Conservation (phyloP, 192 early-diverging fungal genomes). For the Umbelopsis sp. region DNA sequence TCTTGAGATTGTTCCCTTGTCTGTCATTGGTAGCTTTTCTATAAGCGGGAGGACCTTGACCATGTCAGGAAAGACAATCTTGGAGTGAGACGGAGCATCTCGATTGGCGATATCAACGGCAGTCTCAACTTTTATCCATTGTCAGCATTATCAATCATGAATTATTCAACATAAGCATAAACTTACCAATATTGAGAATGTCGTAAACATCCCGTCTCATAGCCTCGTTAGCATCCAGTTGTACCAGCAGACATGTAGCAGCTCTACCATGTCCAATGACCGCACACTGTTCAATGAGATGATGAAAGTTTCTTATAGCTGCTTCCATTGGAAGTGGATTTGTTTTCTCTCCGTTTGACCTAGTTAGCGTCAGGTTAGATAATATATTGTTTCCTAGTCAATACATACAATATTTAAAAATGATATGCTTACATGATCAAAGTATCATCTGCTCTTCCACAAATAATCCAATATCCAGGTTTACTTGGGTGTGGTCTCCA, state of each 20-base stretch:
- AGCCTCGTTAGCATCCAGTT: conserved; percentile 1
- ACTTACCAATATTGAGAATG: background rate
- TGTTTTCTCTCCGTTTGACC: conserved; percentile 41
- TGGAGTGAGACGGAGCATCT: conserved; percentile 22
- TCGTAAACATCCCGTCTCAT: background rate
- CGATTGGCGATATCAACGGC: conserved; percentile 30
- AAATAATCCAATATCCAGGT: conserved; percentile 22
- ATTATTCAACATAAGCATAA: too few species aligned
- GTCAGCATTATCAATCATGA: background rate
- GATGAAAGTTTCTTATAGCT: background rate
- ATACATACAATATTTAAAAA: background rate
- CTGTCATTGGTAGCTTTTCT: conserved; percentile 20
- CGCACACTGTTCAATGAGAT: conserved; percentile 21
- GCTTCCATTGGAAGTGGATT: conserved; percentile 34
- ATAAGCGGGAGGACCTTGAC: conserved; percentile 28
- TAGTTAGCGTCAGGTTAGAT: background rate
- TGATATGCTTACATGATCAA: conserved; percentile 16
- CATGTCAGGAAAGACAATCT: conserved; percentile 24
- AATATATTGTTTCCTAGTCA: background rate
- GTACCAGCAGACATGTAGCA: conserved; percentile 8
- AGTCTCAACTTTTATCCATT: background rate
- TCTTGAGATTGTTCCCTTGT: conserved; percentile 31
- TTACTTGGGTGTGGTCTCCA: background rate
- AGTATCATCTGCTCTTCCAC: conserved; percentile 29
- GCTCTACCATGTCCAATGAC: conserved; percentile 23